Conservation (phyloP, 2,329 filamentous ascomycete species). For the Colletotrichum nymphaeae region DNA sequence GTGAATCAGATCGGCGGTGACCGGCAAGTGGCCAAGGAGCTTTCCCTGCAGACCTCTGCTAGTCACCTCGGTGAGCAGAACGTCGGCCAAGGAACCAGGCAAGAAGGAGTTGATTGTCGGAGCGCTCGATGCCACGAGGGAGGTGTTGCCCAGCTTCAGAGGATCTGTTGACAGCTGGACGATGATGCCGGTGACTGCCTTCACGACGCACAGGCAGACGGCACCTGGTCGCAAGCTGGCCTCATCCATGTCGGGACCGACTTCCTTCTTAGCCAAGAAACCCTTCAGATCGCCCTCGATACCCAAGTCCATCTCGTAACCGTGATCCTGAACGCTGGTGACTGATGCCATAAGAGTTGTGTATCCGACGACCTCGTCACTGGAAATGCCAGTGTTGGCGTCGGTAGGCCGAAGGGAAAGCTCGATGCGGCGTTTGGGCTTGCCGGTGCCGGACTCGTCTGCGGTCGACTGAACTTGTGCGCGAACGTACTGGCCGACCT, state of each 20-base stretch:
- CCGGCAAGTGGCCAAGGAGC: slow-evolving; percentile 90
- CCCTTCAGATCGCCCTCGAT: slow-evolving; percentile 75
- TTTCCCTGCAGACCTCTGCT: slow-evolving; percentile 85
- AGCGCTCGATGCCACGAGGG: slow-evolving; percentile 77
- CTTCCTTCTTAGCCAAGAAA: slow-evolving; percentile 87
- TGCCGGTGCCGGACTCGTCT: slow-evolving; percentile 70
- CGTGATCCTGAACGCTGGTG: slow-evolving; percentile 93
- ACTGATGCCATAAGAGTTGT: slow-evolving; percentile 89
- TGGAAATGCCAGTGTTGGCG: slow-evolving; percentile 79
- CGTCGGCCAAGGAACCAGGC: slow-evolving; percentile 89
- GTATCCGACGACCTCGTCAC: slow-evolving; percentile 79
- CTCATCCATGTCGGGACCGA: slow-evolving; percentile 74
- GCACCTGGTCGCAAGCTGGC: slow-evolving; percentile 82
- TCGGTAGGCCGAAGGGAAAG: slow-evolving; percentile 84
- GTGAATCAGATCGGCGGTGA: slow-evolving; percentile 90
- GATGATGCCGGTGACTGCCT: slow-evolving; percentile 82
- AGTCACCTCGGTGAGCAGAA: slow-evolving; percentile 82
- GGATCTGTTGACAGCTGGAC: slow-evolving; percentile 85
- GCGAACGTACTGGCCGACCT: slow-evolving; percentile 87
- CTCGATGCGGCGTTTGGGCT: slow-evolving; percentile 85
- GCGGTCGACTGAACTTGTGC: slow-evolving; percentile 84
- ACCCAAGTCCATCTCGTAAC: slow-evolving; percentile 91
- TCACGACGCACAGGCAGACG: slow-evolving; percentile 85
- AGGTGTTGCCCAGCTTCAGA: slow-evolving; percentile 74
- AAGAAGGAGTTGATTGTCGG: slow-evolving; percentile 91